Conservation (phyloP, 345 rosid species). For the Populus alba region DNA sequence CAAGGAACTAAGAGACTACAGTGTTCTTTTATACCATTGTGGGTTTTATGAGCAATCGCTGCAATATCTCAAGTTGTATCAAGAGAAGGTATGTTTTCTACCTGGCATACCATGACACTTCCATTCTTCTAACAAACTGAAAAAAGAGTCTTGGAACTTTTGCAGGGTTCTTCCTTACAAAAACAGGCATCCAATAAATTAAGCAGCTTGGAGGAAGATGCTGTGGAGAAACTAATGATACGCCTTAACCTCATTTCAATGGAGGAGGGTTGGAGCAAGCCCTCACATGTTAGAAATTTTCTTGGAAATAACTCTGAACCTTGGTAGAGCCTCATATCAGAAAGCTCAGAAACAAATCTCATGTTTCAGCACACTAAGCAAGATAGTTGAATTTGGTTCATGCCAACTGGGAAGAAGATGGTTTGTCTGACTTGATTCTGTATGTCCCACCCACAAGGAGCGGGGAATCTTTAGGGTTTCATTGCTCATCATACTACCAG, state of each 20-base stretch:
- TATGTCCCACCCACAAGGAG: not conserved
- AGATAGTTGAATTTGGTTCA: not conserved
- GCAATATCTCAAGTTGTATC: conserved; percentile 41
- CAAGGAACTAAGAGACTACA: conserved; percentile 59
- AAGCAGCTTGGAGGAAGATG: conserved; percentile 48
- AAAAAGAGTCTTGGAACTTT: not conserved
- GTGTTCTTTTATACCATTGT: conserved; percentile 65
- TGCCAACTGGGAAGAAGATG: not conserved
- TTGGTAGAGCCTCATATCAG: conserved; percentile 33
- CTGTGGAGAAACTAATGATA: conserved; percentile 44
- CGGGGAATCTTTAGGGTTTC: not conserved
- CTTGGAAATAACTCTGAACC: conserved; percentile 57
- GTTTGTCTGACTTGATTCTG: not conserved
- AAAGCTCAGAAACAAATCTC: not conserved
- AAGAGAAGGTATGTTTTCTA: conserved; percentile 38
- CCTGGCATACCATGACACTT: not conserved
- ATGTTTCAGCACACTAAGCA: not conserved
- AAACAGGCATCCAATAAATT: conserved; percentile 21
- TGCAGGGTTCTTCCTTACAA: conserved; percentile 29
- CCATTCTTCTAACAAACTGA: not conserved
- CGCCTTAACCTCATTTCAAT: conserved; percentile 56
- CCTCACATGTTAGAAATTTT: conserved; percentile 42
- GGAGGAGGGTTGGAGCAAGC: conserved; percentile 62
- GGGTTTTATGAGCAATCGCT: conserved; percentile 53
- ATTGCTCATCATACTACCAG: not conserved